Evolutionary conservation across 2,329 filamentous ascomycete species (phyloP).

Genomic region (Sordariomycetes sp.): DNA sequence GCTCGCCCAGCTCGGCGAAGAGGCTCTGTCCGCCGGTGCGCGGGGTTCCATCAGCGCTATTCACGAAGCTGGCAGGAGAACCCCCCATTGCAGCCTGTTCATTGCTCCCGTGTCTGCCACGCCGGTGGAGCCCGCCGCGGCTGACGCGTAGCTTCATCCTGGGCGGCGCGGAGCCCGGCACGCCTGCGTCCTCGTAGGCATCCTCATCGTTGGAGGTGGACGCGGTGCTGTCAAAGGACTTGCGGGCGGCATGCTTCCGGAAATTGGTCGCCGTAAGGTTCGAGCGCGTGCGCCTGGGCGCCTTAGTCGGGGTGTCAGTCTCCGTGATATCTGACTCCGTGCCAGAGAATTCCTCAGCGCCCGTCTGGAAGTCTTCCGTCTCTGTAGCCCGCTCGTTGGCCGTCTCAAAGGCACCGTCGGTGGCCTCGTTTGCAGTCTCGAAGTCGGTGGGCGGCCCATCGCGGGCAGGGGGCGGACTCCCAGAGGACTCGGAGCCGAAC

Average conservation of each 20-base stretch:
- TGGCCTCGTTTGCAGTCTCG: constrained; percentile 69
- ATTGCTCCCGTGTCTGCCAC: constrained; percentile 48
- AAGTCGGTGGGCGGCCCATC: constrained; percentile 41
- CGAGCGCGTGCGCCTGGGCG: constrained; percentile 24
- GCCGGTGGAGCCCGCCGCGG: constrained; percentile 43
- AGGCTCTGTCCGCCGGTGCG: constrained; percentile 57
- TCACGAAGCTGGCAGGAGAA: constrained; percentile 36
- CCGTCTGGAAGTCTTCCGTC: constrained; percentile 91
- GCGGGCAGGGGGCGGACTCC: constrained; percentile 14
- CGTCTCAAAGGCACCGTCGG: constrained; percentile 47
- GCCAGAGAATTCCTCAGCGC: constrained; percentile 64
- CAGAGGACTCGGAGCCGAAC: constrained; percentile 26
- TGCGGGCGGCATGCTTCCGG: constrained; percentile 33
- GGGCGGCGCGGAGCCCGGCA: constrained; percentile 37
- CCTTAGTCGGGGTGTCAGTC: constrained; percentile 52
- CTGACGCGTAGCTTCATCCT: constrained; percentile 61
- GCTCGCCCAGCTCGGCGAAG: constrained; percentile 77
- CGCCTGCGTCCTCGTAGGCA: constrained; percentile 34
- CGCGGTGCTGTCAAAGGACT: constrained; percentile 74
- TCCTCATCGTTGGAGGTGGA: constrained; percentile 76
- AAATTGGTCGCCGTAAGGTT: constrained; percentile 22
- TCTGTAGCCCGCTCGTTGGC: constrained; percentile 73
- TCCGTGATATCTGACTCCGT: constrained; percentile 69
- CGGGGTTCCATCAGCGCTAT: constrained; percentile 33
- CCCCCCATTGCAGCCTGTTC: constrained; percentile 33